Percentiles rank a stretch among this genome's conserved stretches.
phyloP scores from a whole-genome alignment of 2,329 filamentous ascomycete genomes.

The Tolypocladium album region DNA sequence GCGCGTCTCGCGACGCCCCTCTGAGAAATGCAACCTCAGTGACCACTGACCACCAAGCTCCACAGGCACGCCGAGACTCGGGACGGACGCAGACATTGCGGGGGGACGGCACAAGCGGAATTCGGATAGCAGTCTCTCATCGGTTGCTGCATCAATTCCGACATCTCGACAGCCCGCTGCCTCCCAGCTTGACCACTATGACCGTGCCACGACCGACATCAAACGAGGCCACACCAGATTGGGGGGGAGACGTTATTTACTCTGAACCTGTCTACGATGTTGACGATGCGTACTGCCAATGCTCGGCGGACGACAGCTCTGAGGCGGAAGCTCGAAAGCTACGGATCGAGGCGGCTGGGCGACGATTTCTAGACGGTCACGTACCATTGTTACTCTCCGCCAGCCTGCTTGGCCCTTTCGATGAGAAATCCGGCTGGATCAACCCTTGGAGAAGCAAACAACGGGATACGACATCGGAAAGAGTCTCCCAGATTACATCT shows the following conservation, averaged over 20 bases:
- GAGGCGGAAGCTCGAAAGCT: conserved; percentile 32
- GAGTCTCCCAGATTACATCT: neutral
- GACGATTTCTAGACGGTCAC: conserved; percentile 45
- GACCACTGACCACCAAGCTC: neutral
- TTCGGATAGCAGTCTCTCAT: neutral
- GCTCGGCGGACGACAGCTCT: conserved; percentile 46
- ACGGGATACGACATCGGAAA: neutral
- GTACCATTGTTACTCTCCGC: conserved; percentile 49
- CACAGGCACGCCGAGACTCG: neutral
- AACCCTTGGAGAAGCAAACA: conserved; percentile 20
- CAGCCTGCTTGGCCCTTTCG: conserved; percentile 51
- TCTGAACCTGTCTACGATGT: conserved; percentile 29
- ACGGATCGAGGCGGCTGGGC: conserved; percentile 49
- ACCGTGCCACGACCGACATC: conserved; percentile 9
- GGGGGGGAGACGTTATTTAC: conserved; percentile 28
- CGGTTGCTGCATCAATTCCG: neutral
- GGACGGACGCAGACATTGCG: neutral
- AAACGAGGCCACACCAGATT: conserved; percentile 3
- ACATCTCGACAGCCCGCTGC: neutral
- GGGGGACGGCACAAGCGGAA: neutral
- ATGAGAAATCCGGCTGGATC: conserved; percentile 18
- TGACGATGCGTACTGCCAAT: conserved; percentile 40
- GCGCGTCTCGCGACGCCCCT: conserved; percentile 12
- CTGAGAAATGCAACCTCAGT: neutral
- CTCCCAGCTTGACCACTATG: conserved; percentile 1